phyloP scores from a whole-genome alignment of 148 eudicot species.

The Rhododendron griersonianum region DNA sequence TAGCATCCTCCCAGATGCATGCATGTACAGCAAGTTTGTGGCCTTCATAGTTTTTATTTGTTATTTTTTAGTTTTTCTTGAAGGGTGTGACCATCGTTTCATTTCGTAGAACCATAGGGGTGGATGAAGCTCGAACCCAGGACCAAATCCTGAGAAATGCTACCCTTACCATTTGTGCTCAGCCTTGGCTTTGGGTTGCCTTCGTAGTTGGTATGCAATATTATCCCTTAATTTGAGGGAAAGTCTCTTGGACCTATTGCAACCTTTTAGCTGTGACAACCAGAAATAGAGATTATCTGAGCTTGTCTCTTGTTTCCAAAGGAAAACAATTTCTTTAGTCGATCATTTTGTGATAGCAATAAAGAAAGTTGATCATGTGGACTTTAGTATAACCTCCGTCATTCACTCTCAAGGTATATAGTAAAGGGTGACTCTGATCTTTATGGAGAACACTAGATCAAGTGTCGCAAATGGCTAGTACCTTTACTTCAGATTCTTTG shows the following conservation, averaged over 20 bases:
- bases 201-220: too few species aligned
- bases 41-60: neutral
- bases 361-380: neutral
- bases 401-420: neutral
- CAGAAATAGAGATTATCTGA: neutral
- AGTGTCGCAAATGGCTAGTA: neutral
- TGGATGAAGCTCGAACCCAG: neutral
- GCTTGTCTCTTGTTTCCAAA: neutral
- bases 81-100: neutral
- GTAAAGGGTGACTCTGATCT: neutral
- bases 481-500: neutral
- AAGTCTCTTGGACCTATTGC: neutral
- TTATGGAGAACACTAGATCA: neutral
- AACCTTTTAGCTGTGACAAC: neutral
- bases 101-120: neutral
- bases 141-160: too few species aligned
- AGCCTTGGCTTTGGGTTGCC: neutral
- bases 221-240: neutral
- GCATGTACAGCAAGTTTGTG: neutral
- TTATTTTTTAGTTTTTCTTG: neutral
- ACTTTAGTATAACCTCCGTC: neutral
- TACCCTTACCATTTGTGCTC: too few species aligned
- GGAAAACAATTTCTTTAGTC: neutral
- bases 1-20: neutral
- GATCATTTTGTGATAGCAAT: neutral